phyloP scores from a whole-genome alignment of 805 yeast genomes.

The Candida bentonensis region DNA sequence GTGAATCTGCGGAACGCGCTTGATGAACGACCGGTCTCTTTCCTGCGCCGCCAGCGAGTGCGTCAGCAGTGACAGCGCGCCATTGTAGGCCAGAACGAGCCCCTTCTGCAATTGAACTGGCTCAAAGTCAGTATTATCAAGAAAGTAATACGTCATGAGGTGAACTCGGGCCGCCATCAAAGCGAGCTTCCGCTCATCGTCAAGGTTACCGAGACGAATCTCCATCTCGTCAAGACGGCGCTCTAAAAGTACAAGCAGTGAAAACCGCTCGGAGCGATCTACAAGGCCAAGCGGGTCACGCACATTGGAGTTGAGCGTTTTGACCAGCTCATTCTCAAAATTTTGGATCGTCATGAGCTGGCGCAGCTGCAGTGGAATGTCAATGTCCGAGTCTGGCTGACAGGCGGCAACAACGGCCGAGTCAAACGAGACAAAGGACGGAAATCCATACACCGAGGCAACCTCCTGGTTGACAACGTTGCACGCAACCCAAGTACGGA shows the following conservation, averaged over 20 bases:
- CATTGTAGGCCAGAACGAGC: slow-evolving; percentile 61
- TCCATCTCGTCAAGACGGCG: slow-evolving; percentile 70
- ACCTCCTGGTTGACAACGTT: slow-evolving; percentile 81
- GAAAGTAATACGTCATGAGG: slow-evolving; percentile 64
- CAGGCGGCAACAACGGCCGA: slow-evolving; percentile 45
- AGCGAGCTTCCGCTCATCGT: slow-evolving; percentile 57
- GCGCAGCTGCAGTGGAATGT: slow-evolving; percentile 44
- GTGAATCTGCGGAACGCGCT: slow-evolving; percentile 64
- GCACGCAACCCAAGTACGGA: slow-evolving; percentile 86
- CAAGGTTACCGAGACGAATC: slow-evolving; percentile 36
- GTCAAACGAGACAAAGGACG: slow-evolving; percentile 81
- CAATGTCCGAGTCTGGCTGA: slow-evolving; percentile 30
- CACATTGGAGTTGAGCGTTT: slow-evolving; percentile 58
- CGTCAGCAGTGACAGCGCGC: slow-evolving; percentile 55
- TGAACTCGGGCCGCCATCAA: slow-evolving; percentile 68
- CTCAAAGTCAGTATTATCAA: slow-evolving; percentile 33
- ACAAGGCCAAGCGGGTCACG: slow-evolving; percentile 52
- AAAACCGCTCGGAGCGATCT: slow-evolving; percentile 56
- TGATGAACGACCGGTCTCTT: slow-evolving; percentile 47
- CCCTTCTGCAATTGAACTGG: slow-evolving; percentile 57
- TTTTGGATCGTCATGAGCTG: slow-evolving; percentile 74
- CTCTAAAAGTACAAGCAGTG: slow-evolving; percentile 55
- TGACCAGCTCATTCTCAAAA: slow-evolving; percentile 75
- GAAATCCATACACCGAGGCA: slow-evolving; percentile 89
- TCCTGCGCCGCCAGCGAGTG: slow-evolving; percentile 53